Evolutionary conservation across 805 yeast genomes (phyloP), one percentile per base, ranked within the genome.

Genomic region (Nakazawaea pomicola): DNA sequence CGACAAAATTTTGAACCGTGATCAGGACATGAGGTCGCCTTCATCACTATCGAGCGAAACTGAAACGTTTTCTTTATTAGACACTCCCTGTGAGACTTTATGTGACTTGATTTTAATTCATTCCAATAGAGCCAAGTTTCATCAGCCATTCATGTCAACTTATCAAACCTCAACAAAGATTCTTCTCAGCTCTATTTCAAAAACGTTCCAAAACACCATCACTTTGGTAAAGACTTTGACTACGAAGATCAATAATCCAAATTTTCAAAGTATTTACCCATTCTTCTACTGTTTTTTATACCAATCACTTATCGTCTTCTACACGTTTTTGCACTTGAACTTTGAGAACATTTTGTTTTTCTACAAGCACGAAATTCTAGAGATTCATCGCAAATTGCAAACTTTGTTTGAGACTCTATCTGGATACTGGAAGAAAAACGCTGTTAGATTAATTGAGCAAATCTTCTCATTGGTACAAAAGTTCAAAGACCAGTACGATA

Each of bases 281-380:
- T 71, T 71, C 43, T 63, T 71, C 39, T 70, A 69, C 48, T 63
- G 74, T 2, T 73, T 71, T 39, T 56, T 72, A 9, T 72, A 72
- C 51, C 79, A 74, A 49, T 75, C 78, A 2, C 58, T 74, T 38
- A 69, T 74, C 40, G 76, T 73, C 17, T 61, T 68, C 17, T 74
- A 67, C 55, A 72, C 76, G 1, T 53, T 73, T 46, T 54, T 74
- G 49, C 74, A 71, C 49, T 56, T 67, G 40, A 68, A 68, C 18
- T 65, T 57, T 40, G 57, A 57, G 14, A 61, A 58, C 24, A 42
- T 42, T 28, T 44, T 61, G 33, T 40, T 48, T 1, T 45, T 51
- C 6, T 51, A 55, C 37, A 53, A 54, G 27, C 49, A 51, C 30
- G 57, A 52, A 34, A 52, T 61, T 34, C 46, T 51, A 3, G 38